A percentile compares a stretch with the other conserved stretches of the same genome.
phyloP scores from a whole-genome alignment of 2,329 filamentous ascomycete species.

The Emergomyces pasteurianus region DNA sequence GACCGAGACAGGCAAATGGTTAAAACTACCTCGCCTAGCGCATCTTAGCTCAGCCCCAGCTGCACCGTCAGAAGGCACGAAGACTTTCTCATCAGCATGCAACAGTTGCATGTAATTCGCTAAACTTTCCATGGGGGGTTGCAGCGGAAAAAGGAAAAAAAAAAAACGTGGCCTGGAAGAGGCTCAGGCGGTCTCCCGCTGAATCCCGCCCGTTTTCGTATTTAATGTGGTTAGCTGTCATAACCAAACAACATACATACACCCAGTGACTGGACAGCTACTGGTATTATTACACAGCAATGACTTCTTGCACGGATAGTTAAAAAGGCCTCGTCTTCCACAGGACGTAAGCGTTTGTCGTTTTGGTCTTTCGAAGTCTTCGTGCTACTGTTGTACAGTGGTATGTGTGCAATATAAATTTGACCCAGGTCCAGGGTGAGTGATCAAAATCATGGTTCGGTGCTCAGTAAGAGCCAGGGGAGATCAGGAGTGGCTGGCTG shows the following conservation, averaged over 20 bases:
- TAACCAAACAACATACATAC: too few species aligned
- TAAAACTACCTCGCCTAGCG: neutral
- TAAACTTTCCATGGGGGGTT: neutral
- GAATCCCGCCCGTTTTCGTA: neutral
- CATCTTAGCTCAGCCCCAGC: neutral
- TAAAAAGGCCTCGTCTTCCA: too few species aligned
- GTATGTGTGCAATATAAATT: neutral
- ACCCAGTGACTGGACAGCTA: neutral
- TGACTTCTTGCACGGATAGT: too few species aligned
- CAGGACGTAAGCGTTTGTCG: too few species aligned
- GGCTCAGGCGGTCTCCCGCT: neutral
- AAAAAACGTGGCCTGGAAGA: neutral
- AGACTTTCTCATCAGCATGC: neutral
- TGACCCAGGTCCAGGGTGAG: neutral
- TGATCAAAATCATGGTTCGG: too few species aligned
- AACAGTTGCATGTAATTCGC: neutral
- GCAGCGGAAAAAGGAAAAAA: neutral
- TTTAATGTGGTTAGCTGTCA: neutral
- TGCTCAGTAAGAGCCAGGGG: too few species aligned
- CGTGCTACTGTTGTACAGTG: too few species aligned
- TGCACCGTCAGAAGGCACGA: neutral
- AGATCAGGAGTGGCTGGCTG: neutral
- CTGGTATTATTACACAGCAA: neutral
- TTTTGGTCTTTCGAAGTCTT: neutral
- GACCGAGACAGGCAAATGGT: neutral